Evolutionary conservation across 1,139 yeast species (phyloP).

Genomic region (Sugiyamaella pinicola): DNA sequence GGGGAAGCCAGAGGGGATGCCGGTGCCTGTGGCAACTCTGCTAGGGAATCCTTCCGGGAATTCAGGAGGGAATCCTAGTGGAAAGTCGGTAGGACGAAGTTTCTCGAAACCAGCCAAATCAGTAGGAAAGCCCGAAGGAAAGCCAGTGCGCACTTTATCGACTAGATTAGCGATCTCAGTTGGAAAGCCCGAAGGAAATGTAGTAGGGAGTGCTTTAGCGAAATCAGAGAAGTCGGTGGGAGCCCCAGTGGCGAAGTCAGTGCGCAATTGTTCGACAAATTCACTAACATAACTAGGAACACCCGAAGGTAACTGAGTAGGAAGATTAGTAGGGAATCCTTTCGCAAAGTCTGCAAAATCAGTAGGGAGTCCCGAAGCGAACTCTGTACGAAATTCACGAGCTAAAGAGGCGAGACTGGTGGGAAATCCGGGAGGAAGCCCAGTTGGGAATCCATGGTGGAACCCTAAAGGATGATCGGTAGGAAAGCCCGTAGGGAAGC

Average conservation of each 20-base stretch:
- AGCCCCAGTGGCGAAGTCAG: constrained; percentile 1
- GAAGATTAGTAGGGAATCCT: constrained; percentile 1
- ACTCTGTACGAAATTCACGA: background rate
- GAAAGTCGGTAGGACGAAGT: background rate
- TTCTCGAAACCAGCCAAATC: background rate
- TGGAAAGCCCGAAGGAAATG: constrained; percentile 7
- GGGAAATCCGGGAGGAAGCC: background rate
- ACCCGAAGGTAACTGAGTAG: constrained; percentile 2
- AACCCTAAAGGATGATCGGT: background rate
- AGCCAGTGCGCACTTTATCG: background rate
- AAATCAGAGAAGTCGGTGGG: constrained; percentile 1
- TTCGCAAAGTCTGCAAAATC: constrained; percentile 8
- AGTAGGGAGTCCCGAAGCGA: constrained; percentile 5
- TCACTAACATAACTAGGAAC: constrained; percentile 8
- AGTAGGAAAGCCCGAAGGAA: background rate
- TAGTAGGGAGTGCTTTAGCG: constrained; percentile 1
- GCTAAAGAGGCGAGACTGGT: background rate
- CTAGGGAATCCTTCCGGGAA: background rate
- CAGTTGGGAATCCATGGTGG: constrained; percentile 2
- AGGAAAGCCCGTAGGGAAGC: constrained; percentile 3
- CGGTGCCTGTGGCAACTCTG: background rate
- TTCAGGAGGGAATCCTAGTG: background rate
- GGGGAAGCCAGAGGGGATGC: constrained; percentile 1
- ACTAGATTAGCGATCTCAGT: constrained; percentile 4
- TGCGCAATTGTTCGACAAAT: constrained; percentile 2